Evolutionary conservation across 2,329 filamentous ascomycete genomes (phyloP).

Genomic region (Scortechinia acanthostroma): DNA sequence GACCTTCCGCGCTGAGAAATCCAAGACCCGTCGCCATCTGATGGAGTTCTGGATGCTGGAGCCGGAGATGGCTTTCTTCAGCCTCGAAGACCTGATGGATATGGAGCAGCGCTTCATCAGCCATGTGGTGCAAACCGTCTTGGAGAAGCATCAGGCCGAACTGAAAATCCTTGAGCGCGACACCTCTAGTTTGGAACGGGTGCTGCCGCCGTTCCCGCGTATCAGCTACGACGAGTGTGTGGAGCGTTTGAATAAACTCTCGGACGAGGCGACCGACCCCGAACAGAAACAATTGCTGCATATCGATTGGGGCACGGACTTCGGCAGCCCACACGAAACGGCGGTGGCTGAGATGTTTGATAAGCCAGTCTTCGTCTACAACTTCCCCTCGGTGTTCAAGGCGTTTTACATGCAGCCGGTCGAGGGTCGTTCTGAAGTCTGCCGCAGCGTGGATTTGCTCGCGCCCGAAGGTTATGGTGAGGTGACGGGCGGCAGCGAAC

Average conservation of each 20-base stretch:
- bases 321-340: constrained; percentile 11
- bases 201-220: constrained; percentile 57
- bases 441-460: constrained; percentile 69
- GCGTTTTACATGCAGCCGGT: constrained; percentile 81
- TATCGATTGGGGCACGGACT: constrained; percentile 41
- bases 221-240: constrained; percentile 74
- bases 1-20: constrained; percentile 87
- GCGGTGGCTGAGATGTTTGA: constrained; percentile 33
- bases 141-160: constrained; percentile 32
- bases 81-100: constrained; percentile 67
- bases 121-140: no score
- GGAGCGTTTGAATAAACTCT: constrained; percentile 63
- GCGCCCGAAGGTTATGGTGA: constrained; percentile 65
- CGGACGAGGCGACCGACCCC: constrained; percentile 67
- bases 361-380: constrained; percentile 79
- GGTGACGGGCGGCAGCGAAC: constrained; percentile 63
- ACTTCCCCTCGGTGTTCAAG: constrained; percentile 84
- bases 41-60: constrained; percentile 99
- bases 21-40: constrained; percentile 85
- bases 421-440: constrained; percentile 45
- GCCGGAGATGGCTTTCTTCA: constrained; percentile 75
- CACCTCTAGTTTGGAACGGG: constrained; percentile 41
- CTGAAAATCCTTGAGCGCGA: constrained; percentile 43
- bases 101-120: no score
- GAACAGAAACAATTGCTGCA: constrained; percentile 89